phyloP scores from a whole-genome alignment of 345 rosid species.

The Aegle marmelos region DNA sequence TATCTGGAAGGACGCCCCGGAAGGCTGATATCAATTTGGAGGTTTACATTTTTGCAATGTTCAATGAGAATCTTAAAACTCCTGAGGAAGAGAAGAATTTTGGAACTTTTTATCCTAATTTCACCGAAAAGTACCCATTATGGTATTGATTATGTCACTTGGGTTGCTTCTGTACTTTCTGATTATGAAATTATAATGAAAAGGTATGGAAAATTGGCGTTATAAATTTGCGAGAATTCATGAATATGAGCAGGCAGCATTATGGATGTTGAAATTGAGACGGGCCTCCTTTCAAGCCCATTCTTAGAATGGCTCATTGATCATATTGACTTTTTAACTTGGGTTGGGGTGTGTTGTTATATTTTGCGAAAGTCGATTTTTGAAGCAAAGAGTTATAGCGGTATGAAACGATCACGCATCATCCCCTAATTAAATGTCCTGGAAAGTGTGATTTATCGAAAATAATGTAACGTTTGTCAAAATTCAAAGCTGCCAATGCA shows the following conservation, averaged over 20 bases:
- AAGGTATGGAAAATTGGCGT: not conserved
- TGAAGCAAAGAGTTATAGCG: too few relatives aligned
- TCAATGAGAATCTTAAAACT: constrained; percentile 20
- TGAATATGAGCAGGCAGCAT: not conserved
- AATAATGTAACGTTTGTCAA: too few relatives aligned
- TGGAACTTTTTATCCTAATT: constrained; percentile 25
- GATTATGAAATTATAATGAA: not conserved
- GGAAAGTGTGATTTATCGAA: too few relatives aligned
- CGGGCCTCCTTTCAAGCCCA: too few relatives aligned
- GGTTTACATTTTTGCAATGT: constrained; percentile 26
- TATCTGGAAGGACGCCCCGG: constrained; percentile 11
- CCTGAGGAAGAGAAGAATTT: constrained; percentile 14
- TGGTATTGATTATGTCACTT: constrained; percentile 18
- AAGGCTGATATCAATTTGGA: constrained; percentile 22
- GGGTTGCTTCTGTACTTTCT: not conserved
- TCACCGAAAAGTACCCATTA: constrained; percentile 19
- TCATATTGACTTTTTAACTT: too few relatives aligned
- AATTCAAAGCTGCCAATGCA: too few relatives aligned
- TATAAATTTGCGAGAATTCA: not conserved
- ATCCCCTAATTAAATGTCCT: too few relatives aligned
- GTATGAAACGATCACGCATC: too few relatives aligned
- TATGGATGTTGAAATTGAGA: too few relatives aligned
- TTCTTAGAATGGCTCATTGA: too few relatives aligned
- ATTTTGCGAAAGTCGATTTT: too few relatives aligned
- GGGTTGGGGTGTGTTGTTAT: too few relatives aligned